Evolutionary conservation across 148 eudicot species (phyloP), one percentile per base, ranked within the genome.

Genomic region (Pouteria glomerata): DNA sequence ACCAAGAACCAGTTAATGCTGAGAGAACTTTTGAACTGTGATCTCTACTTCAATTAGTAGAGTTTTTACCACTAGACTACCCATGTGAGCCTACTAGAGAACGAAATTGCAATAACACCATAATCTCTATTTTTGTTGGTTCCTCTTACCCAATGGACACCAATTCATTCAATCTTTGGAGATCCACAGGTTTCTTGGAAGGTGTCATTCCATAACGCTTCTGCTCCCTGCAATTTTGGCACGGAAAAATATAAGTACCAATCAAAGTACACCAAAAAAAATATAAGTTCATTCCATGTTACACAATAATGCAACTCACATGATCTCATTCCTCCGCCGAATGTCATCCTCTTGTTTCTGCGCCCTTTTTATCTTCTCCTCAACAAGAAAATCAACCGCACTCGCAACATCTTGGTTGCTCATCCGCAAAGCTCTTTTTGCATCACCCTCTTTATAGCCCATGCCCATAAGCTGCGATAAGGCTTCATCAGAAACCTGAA

Each of bases 401-500:
- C 85, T 80, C 64, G 79, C 84, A 76, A 88, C 76, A 75, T 87
- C 85, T 73, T 89, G 95, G 61, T 81, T 84, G 82, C 80, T 94
- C 87, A 94, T 84, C 75, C 92, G 90, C 70, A 94, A 76, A 63
- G 98, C 96, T 65, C 93, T 86, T 68, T 81, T 94, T 41, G 91
- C 88, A 70, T 88, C 82, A 39, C 63, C 77, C 83, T 91, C 91
- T 77, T 78, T 76, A 71, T 91, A 91, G 47, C 98, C 98, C 97
- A 94, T 91, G 81, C 97, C 78, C 86, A 91, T 74, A 33, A 94
- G 76, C 44, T 81, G 73, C 2, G 97, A 86, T 45, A 94, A 77
- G 74, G 90, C 78, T 75, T 94, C 97, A 81, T 94, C 98, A 63
- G 93, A 85, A 56, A 94, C 90, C 85, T 91, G 91, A 77, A 94